A percentile compares a stretch with the other conserved stretches of the same genome.
phyloP scores from a whole-genome alignment of 2,329 filamentous ascomycete species.

The Mycosphaerella sp. region DNA sequence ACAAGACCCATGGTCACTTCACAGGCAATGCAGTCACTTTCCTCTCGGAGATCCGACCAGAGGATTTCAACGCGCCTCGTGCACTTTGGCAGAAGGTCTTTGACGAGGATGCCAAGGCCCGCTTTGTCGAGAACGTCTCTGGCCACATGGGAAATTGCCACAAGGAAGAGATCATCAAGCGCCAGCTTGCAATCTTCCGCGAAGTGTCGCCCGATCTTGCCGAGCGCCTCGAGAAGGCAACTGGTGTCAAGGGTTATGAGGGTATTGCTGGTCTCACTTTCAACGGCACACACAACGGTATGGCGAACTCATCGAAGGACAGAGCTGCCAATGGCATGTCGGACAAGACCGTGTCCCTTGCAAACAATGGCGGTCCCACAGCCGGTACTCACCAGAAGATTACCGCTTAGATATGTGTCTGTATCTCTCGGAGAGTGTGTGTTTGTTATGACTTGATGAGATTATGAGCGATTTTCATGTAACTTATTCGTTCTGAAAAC shows the following conservation, averaged over 20 bases:
- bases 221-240: conserved; percentile 54
- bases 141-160: conserved; percentile 56
- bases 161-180: conserved; percentile 55
- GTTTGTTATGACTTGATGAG: no score
- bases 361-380: conserved; percentile 20
- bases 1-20: conserved; percentile 48
- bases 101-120: conserved; percentile 51
- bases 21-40: conserved; percentile 45
- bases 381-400: conserved; percentile 17
- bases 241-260: conserved; percentile 54
- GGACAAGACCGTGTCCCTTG: conserved; percentile 12
- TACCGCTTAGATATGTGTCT: no score
- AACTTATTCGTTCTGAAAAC: no score
- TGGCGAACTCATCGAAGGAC: conserved; percentile 45
- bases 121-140: conserved; percentile 55
- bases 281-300: conserved; percentile 57
- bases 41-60: conserved; percentile 47
- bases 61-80: conserved; percentile 52
- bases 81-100: conserved; percentile 57
- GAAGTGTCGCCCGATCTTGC: conserved; percentile 56
- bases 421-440: no score
- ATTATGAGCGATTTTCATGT: no score
- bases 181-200: conserved; percentile 59
- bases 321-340: conserved; percentile 48
- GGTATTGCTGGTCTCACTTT: conserved; percentile 52